Conservation (phyloP, 148 eudicot genomes). For the Camellia granthamiana region DNA sequence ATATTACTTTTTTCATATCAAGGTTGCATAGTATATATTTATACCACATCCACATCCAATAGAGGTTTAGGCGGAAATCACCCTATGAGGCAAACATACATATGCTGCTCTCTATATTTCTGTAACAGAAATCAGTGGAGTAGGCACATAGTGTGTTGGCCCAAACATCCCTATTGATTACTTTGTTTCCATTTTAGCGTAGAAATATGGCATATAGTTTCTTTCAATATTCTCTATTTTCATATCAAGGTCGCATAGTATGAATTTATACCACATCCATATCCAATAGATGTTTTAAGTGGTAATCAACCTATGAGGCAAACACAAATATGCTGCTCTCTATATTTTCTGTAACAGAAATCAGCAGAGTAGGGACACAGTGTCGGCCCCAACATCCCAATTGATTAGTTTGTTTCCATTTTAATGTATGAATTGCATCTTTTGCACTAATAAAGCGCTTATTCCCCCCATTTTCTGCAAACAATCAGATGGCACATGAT, state of each 20-base stretch:
- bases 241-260: too few relatives aligned
- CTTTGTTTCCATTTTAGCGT: too few relatives aligned
- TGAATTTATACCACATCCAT: too few relatives aligned
- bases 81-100: background rate
- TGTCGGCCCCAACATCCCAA: background rate
- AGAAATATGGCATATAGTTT: too few relatives aligned
- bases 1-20: background rate
- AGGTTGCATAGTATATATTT: too few relatives aligned
- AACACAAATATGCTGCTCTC: background rate
- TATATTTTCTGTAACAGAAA: background rate
- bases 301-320: too few relatives aligned
- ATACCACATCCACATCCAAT: background rate
- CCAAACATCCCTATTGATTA: too few relatives aligned
- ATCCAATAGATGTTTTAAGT: too few relatives aligned
- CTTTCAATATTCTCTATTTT: too few relatives aligned
- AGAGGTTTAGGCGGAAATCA: background rate
- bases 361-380: background rate
- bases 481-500: conserved; percentile 7
- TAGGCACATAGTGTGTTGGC: too few relatives aligned
- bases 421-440: background rate
- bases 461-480: background rate
- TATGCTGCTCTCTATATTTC: background rate
- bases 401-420: background rate
- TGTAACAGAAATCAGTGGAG: background rate
- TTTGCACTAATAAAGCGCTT: background rate